Conservation (phyloP, 2,329 filamentous ascomycete species). For the Fusarium paranaense region DNA sequence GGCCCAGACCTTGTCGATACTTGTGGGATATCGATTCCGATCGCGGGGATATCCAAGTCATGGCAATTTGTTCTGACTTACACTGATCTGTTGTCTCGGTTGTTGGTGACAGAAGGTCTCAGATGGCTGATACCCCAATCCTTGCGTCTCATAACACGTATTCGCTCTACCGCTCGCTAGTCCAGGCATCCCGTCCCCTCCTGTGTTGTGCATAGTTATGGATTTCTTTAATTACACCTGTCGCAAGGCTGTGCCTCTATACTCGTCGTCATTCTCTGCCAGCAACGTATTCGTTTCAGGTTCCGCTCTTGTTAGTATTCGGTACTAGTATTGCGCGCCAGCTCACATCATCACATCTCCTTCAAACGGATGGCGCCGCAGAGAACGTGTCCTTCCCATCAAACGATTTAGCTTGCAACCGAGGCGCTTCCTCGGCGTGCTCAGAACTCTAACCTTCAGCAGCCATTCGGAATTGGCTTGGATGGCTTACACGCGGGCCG, state of each 20-base stretch:
- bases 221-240: neutral
- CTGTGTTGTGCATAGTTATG: neutral
- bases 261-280: slow-evolving; percentile 2
- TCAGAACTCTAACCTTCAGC: slow-evolving; percentile 21
- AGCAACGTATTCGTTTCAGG: slow-evolving; percentile 36
- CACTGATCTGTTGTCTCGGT: slow-evolving; percentile 26
- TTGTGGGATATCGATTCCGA: slow-evolving; percentile 8
- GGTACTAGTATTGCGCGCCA: slow-evolving; percentile 1
- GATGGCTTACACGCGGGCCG: slow-evolving; percentile 21
- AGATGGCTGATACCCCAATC: slow-evolving; percentile 15
- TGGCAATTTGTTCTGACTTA: slow-evolving; percentile 9
- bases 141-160: slow-evolving; percentile 30
- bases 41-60: slow-evolving; percentile 30
- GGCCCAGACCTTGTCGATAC: slow-evolving; percentile 13
- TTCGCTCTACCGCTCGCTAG: neutral
- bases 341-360: neutral
- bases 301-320: slow-evolving; percentile 17
- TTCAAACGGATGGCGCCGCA: neutral
- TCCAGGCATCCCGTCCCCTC: neutral
- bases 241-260: slow-evolving; percentile 12
- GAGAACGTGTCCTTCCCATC: neutral
- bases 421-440: neutral
- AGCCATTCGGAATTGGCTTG: slow-evolving; percentile 18
- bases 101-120: slow-evolving; percentile 30
- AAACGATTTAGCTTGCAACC: slow-evolving; percentile 3